Evolutionary conservation across 2,329 filamentous ascomycete genomes (phyloP), one percentile per base, ranked within the genome.

Genomic region (Verticillium nubilum): DNA sequence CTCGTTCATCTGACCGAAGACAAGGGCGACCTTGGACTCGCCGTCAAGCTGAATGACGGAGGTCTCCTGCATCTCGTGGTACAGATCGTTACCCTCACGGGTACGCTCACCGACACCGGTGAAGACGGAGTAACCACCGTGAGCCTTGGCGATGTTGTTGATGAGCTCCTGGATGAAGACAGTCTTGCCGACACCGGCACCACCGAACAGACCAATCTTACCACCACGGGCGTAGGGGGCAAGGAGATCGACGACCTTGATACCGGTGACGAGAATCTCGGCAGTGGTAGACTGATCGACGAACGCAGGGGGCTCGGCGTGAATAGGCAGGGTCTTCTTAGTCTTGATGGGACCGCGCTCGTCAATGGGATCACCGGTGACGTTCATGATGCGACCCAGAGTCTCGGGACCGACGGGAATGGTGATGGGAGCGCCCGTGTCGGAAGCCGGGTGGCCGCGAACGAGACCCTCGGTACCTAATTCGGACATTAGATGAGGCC

Each of bases 101-200:
- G 95, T 99, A 86, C 95, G 94, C 90, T 99, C 95, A 79, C 95
- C 95, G 82, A 99, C 95, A 94, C 95, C 95, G 77, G 92, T 97
- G 90, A 99, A 99, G 78, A 99, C 95, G 69, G 95, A 99, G 91
- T 96, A 99, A 96, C 95, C 95, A 96, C 95, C 95, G 86, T 99
- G 95, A 72, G 95, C 95, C 88, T 98, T 98, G 83, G 95, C 95
- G 77, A 99, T 98, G 90, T 99, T 99, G 92, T 99, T 99, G 85
- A 99, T 99, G 77, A 99, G 84, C 85, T 99, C 95, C 87, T 99
- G 95, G 80, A 99, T 99, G 86, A 98, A 99, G 78, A 99, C 95
- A 78, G 95, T 99, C 90, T 99, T 99, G 81, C 95, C 95, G 86
- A 99, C 95, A 96, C 95, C 95, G 73, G 95, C 95, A 94, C 95